Percentiles rank a stretch among this genome's conserved stretches.
Conservation (phyloP, 306 rosid genomes). For the Begonia fuchsioides region DNA sequence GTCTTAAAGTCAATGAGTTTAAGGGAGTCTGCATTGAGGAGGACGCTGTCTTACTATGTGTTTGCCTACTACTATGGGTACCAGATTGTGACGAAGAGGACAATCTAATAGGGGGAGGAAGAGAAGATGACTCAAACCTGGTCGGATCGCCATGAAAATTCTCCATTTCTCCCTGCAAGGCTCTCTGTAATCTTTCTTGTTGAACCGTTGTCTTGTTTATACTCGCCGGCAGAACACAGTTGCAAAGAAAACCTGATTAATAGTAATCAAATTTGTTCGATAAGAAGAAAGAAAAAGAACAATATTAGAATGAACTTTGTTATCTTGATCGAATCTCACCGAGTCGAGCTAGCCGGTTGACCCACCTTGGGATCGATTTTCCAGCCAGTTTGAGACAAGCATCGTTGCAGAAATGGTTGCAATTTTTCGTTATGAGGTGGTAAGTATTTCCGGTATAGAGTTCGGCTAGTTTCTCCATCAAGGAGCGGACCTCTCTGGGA, state of each 20-base stretch:
- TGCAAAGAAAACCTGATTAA: constrained; percentile 71
- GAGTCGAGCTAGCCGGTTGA: no score
- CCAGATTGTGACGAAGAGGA: constrained; percentile 9
- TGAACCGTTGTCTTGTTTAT: constrained; percentile 60
- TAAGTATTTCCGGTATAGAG: no score
- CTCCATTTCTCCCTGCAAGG: constrained; percentile 35
- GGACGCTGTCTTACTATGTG: constrained; percentile 14
- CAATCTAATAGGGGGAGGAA: constrained; percentile 4
- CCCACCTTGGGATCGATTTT: no score
- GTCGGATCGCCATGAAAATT: constrained; percentile 46
- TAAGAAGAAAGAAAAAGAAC: no score
- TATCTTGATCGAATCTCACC: no score
- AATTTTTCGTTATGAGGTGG: no score
- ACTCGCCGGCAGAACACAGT: constrained; percentile 93
- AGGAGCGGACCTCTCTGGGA: no score
- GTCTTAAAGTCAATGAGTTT: neutral
- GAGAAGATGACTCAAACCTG: constrained; percentile 23
- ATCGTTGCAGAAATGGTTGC: no score
- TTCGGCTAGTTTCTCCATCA: no score
- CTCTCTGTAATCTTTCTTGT: constrained; percentile 26
- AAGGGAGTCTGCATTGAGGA: neutral
- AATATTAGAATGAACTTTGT: no score
- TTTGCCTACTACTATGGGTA: constrained; percentile 23
- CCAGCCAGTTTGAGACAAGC: no score
- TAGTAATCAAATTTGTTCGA: neutral